Base-by-base conservation (phyloP, 331 rosid genomes). In the Acacia concinna region DNA sequence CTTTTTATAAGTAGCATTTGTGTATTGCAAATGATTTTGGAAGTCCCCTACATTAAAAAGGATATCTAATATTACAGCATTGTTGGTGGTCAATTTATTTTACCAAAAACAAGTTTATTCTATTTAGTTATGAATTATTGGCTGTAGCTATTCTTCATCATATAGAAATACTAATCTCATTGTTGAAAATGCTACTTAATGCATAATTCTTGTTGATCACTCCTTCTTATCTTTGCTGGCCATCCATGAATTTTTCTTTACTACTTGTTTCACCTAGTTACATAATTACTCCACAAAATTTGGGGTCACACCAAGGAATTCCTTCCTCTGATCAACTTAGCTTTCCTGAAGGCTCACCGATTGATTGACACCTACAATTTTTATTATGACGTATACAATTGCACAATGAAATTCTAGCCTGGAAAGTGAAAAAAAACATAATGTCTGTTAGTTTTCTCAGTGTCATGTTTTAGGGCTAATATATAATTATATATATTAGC, bases 221-320 rank as follows among this genome's bases (percentile, higher is more conserved):
- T 17, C 82, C 76, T 74, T 81, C 77, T 38, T 41, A 73, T 71
- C 80, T 86, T 89, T 81, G 90, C 87, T 79, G 87, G 84, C 83
- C 88, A 83, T 84, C 81, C 70, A 30, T 67, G 77, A 74, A 69
- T 84, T 79, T 81, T 64, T 44, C 32, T 32, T 28, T 79, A 83
- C 81, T 74, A 57, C 78, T 65, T 40, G 13, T 75, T 76, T 46
- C 73, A 75, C 43, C 80, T 59, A 13, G 34, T 60, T 60, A 31
- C 54, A 32, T 72, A 54, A 52, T 38, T 8, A 21, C 23, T 1
- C 23, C 54, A 46, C 68, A 57, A 57, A 66, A 20, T 82, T 73
- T 54, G 38, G 65, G 65, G 66, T 65, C n/a, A 43, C 66, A 82
- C n/a, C 13, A 23, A 40, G 34, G 46, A 21, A 30, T 54, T 68